Evolutionary conservation across 257 asterid species (phyloP).

Genomic region (Avicennia marina): DNA sequence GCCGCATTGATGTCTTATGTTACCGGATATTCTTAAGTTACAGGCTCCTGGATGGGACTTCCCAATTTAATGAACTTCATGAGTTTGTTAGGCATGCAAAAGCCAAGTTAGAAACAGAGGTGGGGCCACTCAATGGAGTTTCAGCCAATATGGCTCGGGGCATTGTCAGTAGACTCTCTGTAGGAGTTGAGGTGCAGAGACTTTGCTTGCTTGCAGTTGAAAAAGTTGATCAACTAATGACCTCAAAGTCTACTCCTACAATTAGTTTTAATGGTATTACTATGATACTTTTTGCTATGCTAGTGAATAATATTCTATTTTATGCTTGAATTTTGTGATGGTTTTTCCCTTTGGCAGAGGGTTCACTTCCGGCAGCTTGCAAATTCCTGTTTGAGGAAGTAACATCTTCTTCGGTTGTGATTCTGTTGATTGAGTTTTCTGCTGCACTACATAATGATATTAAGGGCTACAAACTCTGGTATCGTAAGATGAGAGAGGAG

Average conservation of each 20-base stretch:
- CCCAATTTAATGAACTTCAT: slow-evolving; percentile 56
- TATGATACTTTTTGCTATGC: slow-evolving; percentile 12
- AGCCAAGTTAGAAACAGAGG: slow-evolving; percentile 63
- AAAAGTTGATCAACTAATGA: slow-evolving; percentile 52
- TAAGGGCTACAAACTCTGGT: slow-evolving; percentile 93
- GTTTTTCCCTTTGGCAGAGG: slow-evolving; percentile 48
- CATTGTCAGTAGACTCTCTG: slow-evolving; percentile 68
- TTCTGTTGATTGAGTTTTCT: slow-evolving; percentile 69
- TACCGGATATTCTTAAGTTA: slow-evolving; percentile 72
- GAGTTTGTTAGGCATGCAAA: slow-evolving; percentile 54
- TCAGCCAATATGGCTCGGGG: slow-evolving; percentile 76
- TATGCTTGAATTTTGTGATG: slow-evolving; percentile 5
- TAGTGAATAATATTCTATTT: slow-evolving; percentile 6
- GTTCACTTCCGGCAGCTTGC: slow-evolving; percentile 92
- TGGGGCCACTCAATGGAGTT: slow-evolving; percentile 60
- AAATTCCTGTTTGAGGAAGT: slow-evolving; percentile 86
- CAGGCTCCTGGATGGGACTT: slow-evolving; percentile 77
- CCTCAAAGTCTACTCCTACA: slow-evolving; percentile 31
- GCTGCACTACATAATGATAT: slow-evolving; percentile 40
- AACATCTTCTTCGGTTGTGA: slow-evolving; percentile 64
- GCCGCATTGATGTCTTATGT: slow-evolving; percentile 75
- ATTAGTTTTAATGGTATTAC: slow-evolving; percentile 35
- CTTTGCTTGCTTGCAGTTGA: slow-evolving; percentile 65
- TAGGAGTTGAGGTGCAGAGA: slow-evolving; percentile 55
- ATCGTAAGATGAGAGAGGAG: slow-evolving; percentile 72